Percentiles rank a stretch among this genome's conserved stretches.
phyloP scores from a whole-genome alignment of 352 stramenopile species.

The Pythium phragmitis region DNA sequence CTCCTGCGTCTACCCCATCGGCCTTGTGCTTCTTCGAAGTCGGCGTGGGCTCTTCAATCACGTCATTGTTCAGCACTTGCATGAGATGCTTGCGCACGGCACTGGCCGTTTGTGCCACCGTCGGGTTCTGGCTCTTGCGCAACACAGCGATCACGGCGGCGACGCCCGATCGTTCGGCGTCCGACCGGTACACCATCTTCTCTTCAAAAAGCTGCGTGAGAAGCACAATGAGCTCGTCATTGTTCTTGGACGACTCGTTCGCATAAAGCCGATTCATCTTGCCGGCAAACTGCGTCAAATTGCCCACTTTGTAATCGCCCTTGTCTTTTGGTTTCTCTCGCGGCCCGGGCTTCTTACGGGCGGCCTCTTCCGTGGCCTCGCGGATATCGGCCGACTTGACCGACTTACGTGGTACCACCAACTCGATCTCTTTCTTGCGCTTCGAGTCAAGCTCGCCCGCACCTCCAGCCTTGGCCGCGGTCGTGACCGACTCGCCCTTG shows the following conservation, averaged over 20 bases:
- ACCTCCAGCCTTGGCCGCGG: constrained; percentile 1
- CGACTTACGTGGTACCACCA: constrained; percentile 72
- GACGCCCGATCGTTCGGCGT: constrained; percentile 67
- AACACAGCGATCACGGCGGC: constrained; percentile 64
- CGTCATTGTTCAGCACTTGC: constrained; percentile 56
- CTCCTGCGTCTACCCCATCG: constrained; percentile 14
- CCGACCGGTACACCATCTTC: constrained; percentile 63
- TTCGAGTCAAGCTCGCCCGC: constrained; percentile 62
- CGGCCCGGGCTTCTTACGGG: constrained; percentile 54
- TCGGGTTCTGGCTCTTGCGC: constrained; percentile 69
- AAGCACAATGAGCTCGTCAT: constrained; percentile 72
- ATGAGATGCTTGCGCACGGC: constrained; percentile 82
- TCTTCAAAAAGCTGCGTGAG: constrained; percentile 72
- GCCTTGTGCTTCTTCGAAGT: constrained; percentile 41
- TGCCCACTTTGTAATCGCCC: constrained; percentile 62
- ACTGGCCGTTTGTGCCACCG: constrained; percentile 66
- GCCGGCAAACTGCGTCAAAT: constrained; percentile 49
- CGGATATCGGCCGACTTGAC: constrained; percentile 77
- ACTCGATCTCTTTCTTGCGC: constrained; percentile 79
- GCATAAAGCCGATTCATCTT: constrained; percentile 60
- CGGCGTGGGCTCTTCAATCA: constrained; percentile 23
- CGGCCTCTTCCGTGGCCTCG: constrained; percentile 67
- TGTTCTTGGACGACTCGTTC: constrained; percentile 77
- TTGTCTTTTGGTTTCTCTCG: constrained; percentile 58
- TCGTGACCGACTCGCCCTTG: constrained; percentile 46